These are phyloP conservation scores for Lasiodiplodia gonubiensis DNA, from an alignment of 2,329 filamentous ascomycete genomes.

Conservation along the genomic window DNA sequence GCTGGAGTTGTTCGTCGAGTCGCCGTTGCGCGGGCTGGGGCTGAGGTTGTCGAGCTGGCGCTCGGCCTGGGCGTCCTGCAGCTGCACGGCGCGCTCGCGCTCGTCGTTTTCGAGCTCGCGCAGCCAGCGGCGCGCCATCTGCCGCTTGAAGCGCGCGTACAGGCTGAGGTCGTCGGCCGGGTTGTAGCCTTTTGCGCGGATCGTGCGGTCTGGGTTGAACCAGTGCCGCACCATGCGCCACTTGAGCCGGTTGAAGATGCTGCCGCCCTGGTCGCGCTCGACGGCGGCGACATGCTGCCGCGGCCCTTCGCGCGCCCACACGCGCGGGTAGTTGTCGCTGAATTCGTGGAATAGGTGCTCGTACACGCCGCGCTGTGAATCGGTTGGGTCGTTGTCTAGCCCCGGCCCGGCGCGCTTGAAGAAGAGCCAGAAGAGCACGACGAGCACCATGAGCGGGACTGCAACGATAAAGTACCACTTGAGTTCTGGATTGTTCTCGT, in stretches of 20 bases:
- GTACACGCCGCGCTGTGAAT: conserved; percentile 57
- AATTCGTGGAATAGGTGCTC: conserved; percentile 58
- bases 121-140: conserved; percentile 52
- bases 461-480: conserved; percentile 59
- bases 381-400: conserved; percentile 43
- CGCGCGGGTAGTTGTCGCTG: conserved; percentile 50
- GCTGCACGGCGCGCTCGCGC: neutral
- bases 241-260: conserved; percentile 49
- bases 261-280: conserved; percentile 40
- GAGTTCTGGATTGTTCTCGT: conserved; percentile 47
- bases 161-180: conserved; percentile 47
- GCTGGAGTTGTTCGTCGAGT: neutral
- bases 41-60: neutral
- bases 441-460: conserved; percentile 53
- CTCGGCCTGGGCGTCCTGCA: neutral
- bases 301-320: conserved; percentile 58
- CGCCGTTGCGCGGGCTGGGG: neutral
- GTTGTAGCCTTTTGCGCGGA: conserved; percentile 40
- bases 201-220: conserved; percentile 52
- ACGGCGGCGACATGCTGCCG: conserved; percentile 47
- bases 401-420: conserved; percentile 48
- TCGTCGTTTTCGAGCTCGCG: conserved; percentile 20
- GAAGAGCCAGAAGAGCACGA: conserved; percentile 55
- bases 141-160: conserved; percentile 47
- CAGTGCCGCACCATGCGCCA: conserved; percentile 56